Conservation (phyloP, 176 grass and related monocot genomes). For the Oryza officinalis region DNA sequence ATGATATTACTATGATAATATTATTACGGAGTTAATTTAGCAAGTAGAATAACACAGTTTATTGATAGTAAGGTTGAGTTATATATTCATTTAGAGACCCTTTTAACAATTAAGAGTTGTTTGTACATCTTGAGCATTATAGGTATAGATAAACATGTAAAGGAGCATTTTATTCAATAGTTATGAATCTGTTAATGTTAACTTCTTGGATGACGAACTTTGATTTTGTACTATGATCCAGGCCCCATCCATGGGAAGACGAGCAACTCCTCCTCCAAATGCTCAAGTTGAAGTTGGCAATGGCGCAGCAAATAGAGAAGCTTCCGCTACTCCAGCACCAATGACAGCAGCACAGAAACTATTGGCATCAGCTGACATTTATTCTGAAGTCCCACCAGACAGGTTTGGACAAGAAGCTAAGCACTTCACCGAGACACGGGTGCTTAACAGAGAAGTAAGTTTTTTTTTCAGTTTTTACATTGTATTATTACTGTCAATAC, state of each 20-base stretch:
- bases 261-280: constrained; percentile 38
- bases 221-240: constrained; percentile 5
- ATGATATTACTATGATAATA: not conserved
- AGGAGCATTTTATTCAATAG: constrained; percentile 14
- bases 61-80: not conserved
- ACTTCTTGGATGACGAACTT: not conserved
- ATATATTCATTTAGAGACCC: not conserved
- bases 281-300: constrained; percentile 45
- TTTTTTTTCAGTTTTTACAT: not conserved
- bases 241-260: constrained; percentile 92
- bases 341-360: constrained; percentile 88
- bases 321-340: constrained; percentile 44
- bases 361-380: constrained; percentile 51
- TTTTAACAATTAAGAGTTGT: not conserved
- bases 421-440: constrained; percentile 84
- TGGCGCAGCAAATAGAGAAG: constrained; percentile 60
- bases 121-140: not conserved
- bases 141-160: not conserved
- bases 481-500: not conserved
- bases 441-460: constrained; percentile 90
- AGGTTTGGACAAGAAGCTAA: constrained; percentile 90
- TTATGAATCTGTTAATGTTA: not conserved
- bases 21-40: not conserved
- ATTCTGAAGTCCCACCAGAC: constrained; percentile 74
- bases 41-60: not conserved